Base-by-base conservation (phyloP, 2,329 filamentous ascomycete genomes). In the Colletotrichum lindemuthianum region DNA sequence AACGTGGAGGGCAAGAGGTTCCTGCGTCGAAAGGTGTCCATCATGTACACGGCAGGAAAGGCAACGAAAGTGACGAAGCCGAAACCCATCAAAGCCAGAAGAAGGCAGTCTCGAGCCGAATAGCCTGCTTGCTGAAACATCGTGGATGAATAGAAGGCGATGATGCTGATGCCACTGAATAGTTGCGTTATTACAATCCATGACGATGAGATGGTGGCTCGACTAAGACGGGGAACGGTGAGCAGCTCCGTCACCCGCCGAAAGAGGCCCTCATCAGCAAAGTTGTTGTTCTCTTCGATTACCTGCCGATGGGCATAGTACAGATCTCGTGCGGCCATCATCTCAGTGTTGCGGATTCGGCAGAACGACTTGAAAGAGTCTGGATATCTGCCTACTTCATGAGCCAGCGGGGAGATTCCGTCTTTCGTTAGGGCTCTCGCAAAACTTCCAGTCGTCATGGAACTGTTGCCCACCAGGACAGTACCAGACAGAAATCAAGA, bases 351-450 rank as follows among this genome's bases (percentile, higher is more conserved):
- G 8, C 87, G 84, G 5, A 89, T 81, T 33, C 77, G 72, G 2
- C 74, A 51, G 69, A 89, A 79, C 0, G 86, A 84, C 1, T 79
- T 74, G 77, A 86, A 92, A 2, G 90, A 90, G 4, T 89, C 78
- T 8, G 72, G 70, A 69, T 89, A 88, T 45, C 82, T 81, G 16
- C 82, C 74, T 91, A 90, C 75, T 91, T 88, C 82, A 89, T 86
- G 55, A 83, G 80, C 86, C 86, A 89, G 65, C 87, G 83, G 0
- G 87, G 87, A 5, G 85, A 88, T 71, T 90, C 87, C 7, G 5
- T 12, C 4, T 4, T 13, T 16, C 1, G 2, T 39, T 33, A 48
- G 39, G 3, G 5, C 24, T 4, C 24, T 24, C 5, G 4, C 24
- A 24, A 24, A 24, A 24, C 24, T 24, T 24, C 24, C 24, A 24